These are phyloP conservation scores for Achaetomiella virescens DNA, from an alignment of 495 filamentous ascomycete species.

Conservation along the genomic window DNA sequence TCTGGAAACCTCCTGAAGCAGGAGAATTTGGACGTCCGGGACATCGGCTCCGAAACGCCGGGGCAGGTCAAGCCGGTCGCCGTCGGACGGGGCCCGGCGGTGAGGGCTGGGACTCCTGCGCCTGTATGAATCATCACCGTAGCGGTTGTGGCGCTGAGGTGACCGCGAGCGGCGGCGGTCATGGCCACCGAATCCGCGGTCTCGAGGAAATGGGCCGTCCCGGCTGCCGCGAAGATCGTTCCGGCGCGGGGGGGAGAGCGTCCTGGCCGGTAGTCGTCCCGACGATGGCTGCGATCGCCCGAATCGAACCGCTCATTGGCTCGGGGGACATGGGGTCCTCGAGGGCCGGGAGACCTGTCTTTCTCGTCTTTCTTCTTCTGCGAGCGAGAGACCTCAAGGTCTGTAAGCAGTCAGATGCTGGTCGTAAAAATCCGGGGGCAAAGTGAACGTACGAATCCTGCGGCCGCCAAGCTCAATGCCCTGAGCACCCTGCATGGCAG, in stretches of 20 bases:
- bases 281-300: constrained; percentile 23
- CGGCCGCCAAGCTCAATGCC: constrained; percentile 71
- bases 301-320: constrained; percentile 35
- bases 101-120: constrained; percentile 59
- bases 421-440: not conserved
- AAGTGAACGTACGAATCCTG: constrained; percentile 74
- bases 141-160: constrained; percentile 25
- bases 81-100: constrained; percentile 45
- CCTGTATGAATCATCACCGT: constrained; percentile 51
- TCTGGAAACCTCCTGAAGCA: constrained; percentile 71
- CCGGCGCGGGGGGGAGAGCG: constrained; percentile 50
- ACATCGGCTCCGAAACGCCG: constrained; percentile 68
- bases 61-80: constrained; percentile 65
- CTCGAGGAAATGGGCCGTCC: constrained; percentile 34
- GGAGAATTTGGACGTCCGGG: constrained; percentile 85
- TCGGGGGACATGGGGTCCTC: constrained; percentile 19
- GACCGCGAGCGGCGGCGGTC: constrained; percentile 58
- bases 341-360: constrained; percentile 29
- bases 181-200: constrained; percentile 34
- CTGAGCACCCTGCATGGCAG: constrained; percentile 70
- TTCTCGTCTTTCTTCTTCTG: constrained; percentile 63
- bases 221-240: constrained; percentile 35
- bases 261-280: constrained; percentile 63
- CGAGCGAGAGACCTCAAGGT: constrained; percentile 88
- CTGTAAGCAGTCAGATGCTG: constrained; percentile 39